Evolutionary conservation across 768 basidiomycete genomes (phyloP).

Genomic region (Pulveroboletus frians): DNA sequence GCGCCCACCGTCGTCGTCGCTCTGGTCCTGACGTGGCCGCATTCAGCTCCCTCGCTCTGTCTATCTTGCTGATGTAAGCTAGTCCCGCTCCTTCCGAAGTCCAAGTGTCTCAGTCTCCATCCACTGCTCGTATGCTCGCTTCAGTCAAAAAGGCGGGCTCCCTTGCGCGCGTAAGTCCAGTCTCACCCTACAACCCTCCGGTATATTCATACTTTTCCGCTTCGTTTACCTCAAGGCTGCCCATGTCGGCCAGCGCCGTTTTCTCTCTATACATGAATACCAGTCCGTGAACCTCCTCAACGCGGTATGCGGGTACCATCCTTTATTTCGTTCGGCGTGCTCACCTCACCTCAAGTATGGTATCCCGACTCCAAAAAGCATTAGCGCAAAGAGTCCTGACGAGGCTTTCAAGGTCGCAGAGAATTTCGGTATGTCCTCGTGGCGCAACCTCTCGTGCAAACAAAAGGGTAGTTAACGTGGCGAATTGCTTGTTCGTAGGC

Average conservation of each 20-base stretch:
- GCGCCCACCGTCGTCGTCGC: constrained; percentile 75
- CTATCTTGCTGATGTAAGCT: constrained; percentile 38
- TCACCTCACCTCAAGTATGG: constrained; percentile 65
- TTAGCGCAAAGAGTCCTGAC: constrained; percentile 79
- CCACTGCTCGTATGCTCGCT: constrained; percentile 51
- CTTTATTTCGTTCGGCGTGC: not conserved
- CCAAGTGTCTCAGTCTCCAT: constrained; percentile 14
- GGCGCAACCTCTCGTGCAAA: not conserved
- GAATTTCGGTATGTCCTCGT: constrained; percentile 62
- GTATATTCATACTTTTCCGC: not conserved
- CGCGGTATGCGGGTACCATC: constrained; percentile 50
- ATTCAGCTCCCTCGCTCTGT: constrained; percentile 2
- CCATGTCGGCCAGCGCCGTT: constrained; percentile 82
- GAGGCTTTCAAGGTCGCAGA: constrained; percentile 89
- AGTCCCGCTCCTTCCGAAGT: constrained; percentile 8
- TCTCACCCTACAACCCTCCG: not conserved
- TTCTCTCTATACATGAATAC: constrained; percentile 96
- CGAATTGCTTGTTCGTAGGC: constrained; percentile 39
- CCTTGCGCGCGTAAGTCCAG: constrained; percentile 52
- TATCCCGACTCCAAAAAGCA: constrained; percentile 88
- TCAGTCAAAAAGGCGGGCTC: constrained; percentile 60
- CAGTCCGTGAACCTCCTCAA: constrained; percentile 94
- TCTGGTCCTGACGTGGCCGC: constrained; percentile 40
- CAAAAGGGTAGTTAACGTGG: not conserved
- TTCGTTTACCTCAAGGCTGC: constrained; percentile 39